Evolutionary conservation across 202 grass and related monocot species (phyloP).

Genomic region (Hordeum pubiflorum): DNA sequence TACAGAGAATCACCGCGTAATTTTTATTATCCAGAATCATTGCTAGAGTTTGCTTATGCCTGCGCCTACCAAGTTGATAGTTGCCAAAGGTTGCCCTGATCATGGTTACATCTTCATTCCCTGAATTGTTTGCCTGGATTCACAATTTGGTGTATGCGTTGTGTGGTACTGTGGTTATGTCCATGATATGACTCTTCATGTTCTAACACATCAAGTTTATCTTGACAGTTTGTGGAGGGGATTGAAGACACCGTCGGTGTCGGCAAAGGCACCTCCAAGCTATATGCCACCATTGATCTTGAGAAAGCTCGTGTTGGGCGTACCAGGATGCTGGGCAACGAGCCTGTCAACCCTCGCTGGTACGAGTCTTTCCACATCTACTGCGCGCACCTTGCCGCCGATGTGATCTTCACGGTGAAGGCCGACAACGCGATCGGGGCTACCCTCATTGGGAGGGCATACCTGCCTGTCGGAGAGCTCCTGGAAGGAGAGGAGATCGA

Average conservation of each 20-base stretch:
- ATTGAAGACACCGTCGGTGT: conserved; percentile 65
- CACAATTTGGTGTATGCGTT: neutral
- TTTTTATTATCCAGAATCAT: neutral
- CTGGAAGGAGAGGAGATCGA: conserved; percentile 64
- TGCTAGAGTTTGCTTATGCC: neutral
- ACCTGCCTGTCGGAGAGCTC: conserved; percentile 66
- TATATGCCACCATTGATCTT: conserved; percentile 81
- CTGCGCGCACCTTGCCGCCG: conserved; percentile 65
- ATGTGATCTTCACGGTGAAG: conserved; percentile 86
- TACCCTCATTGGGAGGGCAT: conserved; percentile 64
- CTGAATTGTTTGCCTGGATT: neutral
- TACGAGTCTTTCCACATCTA: conserved; percentile 98
- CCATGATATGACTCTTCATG: neutral
- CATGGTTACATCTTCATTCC: neutral
- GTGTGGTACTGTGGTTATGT: neutral
- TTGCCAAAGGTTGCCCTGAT: neutral
- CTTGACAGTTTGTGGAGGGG: conserved; percentile 66
- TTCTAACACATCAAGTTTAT: neutral
- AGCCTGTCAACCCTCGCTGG: conserved; percentile 71
- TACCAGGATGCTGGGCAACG: conserved; percentile 61
- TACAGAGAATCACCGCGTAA: too few species aligned
- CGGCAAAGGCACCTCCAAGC: conserved; percentile 64
- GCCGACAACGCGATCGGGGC: conserved; percentile 68
- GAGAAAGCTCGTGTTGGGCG: conserved; percentile 86
- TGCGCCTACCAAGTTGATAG: neutral